Base-by-base conservation (phyloP, 169 alveolate genomes). In the Plasmodium relictum region DNA sequence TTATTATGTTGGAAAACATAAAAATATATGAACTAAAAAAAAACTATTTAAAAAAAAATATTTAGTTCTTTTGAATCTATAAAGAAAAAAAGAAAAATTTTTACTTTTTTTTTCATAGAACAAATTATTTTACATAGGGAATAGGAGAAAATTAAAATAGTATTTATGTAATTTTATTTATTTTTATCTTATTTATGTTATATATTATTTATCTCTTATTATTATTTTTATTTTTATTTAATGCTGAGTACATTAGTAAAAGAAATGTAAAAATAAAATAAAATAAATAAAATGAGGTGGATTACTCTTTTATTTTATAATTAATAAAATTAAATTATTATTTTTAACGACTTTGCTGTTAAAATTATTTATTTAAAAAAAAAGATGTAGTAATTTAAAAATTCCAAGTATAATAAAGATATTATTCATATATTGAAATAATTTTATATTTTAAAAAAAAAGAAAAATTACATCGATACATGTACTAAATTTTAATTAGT, bases 401-500 rank as follows among this genome's bases (percentile, higher is more conserved):
- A 59, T 61, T 73, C 54, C 56, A 73, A 73, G 31, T 37, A 37
- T 59, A 39, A 16, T 59, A 58, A 58, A 39, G 42, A 20, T 18
- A 58, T 20, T 56, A 37, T n/a, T n/a, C n/a, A n/a, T 31, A 3
- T 31, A 31, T 31, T 31, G 3, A 1, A 31, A 31, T 31, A 31
- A 2, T 31, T 31, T 31, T 31, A 31, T 31, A 22, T 26, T 37
- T 31, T 48, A 7, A 31, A 39, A 39, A 48, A 41, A 26, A 58
- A 24, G 56, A 39, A 42, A 73, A 58, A 48, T 59, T 48, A 39
- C 0, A 39, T 45, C 39, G 39, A 22, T 16, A 73, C 62, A 59
- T 73, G 31, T 73, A 31, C 45, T 72, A 56, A 41, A 73, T n/a
- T 73, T 73, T 73, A 73, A 73, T 73, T 73, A 56, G 59, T 48